A percentile compares a stretch with the other conserved stretches of the same genome.
Evolutionary conservation across 2,329 filamentous ascomycete species (phyloP).

Genomic region (Reticulascus tulasneorum): DNA sequence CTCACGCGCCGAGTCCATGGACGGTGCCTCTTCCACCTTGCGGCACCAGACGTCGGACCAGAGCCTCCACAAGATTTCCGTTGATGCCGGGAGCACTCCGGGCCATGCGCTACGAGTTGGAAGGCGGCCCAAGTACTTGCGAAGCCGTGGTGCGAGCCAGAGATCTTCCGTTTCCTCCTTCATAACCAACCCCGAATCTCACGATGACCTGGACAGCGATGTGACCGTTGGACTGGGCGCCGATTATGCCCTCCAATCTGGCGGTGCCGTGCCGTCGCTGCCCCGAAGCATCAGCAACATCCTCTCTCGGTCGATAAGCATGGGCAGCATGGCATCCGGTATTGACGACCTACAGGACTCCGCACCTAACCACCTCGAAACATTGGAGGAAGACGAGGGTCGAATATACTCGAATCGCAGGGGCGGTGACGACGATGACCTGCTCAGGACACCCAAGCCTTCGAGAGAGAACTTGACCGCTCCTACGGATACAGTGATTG

Average conservation of each 20-base stretch:
- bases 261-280: conserved; percentile 64
- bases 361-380: conserved; percentile 44
- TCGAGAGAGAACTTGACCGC: conserved; percentile 51
- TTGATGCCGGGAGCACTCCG: conserved; percentile 43
- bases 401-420: conserved; percentile 26
- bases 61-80: conserved; percentile 23
- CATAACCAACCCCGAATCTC: conserved; percentile 46
- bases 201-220: conserved; percentile 67
- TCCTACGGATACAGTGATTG: conserved; percentile 83
- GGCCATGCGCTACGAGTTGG: conserved; percentile 42
- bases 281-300: conserved; percentile 48
- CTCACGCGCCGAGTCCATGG: conserved; percentile 23
- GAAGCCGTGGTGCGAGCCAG: conserved; percentile 54
- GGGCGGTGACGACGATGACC: conserved; percentile 33
- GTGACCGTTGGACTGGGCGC: conserved; percentile 62
- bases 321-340: conserved; percentile 85
- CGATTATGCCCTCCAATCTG: conserved; percentile 80
- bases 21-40: conserved; percentile 18
- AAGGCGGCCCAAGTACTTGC: conserved; percentile 53
- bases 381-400: conserved; percentile 45
- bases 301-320: conserved; percentile 73
- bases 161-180: conserved; percentile 60
- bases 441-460: conserved; percentile 68
- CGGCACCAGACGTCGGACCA: conserved; percentile 28
- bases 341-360: conserved; percentile 51